Base-by-base conservation (phyloP, 768 basidiomycete genomes). In the Pleurotus salmoneostramineus region DNA sequence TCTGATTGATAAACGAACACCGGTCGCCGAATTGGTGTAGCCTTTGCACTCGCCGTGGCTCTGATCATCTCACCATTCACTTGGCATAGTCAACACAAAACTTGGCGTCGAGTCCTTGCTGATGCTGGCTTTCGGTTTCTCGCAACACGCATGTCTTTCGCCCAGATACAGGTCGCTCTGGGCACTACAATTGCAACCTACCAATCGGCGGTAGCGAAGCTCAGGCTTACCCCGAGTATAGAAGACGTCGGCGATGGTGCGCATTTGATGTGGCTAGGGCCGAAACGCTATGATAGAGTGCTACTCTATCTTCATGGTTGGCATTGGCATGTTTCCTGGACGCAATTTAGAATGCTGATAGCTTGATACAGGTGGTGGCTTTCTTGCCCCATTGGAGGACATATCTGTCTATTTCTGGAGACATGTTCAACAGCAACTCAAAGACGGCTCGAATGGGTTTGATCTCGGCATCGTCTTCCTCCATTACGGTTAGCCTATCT, bases 241-340 rank as follows among this genome's bases (percentile, higher is more conserved):
- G 66, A 68, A 31, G 63, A 68, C 10, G 36, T 67, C 32, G 62
- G 59, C 7, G 57, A 60, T 2, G 58, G 56, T 50, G 65, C 64
- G 1, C 48, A 55, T 31, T 46, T 68, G 5, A 31, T 64, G 33
- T 68, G 67, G 67, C 47, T 67, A 34, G 65, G 63, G 5, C 61
- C 66, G 0, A 66, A 67, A 55, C 56, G 57, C 21, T 59, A 60
- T 6, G 64, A 69, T 15, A 57, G 59, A 14, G 66, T 69, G 14
- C 14, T 69, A 0, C 49, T 66, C 15, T 61, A 60, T 34, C 15
- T 61, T 3, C 68, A 60, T 31, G 66, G 66, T 64, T 15, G 21
- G 31, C 37, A 15, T 11, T 37, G n/a, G 17, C 6, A 5, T 7
- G 11, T 6, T n/a, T n/a, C 4, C 37, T 12, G 33, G 8, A 12